A percentile compares a stretch with the other conserved stretches of the same genome.
Conservation (phyloP, 768 basidiomycete genomes). For the Leucosporidium yakuticum region DNA sequence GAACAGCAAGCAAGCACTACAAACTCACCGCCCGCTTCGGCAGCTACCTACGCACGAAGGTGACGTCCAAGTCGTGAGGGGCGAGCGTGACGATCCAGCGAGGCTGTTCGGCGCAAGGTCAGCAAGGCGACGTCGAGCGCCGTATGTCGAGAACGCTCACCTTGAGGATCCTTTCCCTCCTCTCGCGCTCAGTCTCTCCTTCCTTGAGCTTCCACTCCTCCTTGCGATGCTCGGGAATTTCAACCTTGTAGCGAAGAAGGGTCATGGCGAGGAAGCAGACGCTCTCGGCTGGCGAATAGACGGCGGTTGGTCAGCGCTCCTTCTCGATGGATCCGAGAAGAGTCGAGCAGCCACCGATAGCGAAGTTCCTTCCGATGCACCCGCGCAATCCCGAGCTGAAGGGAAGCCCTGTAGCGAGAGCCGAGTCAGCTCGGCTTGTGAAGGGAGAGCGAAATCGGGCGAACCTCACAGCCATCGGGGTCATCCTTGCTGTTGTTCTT, state of each 20-base stretch:
- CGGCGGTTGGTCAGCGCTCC: neutral
- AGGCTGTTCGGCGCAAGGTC: too few species aligned
- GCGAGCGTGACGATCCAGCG: too few species aligned
- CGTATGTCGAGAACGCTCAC: neutral
- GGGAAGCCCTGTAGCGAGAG: neutral
- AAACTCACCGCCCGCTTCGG: too few species aligned
- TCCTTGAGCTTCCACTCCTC: constrained; percentile 6
- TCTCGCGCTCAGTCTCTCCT: constrained; percentile 11
- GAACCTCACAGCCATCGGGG: too few species aligned
- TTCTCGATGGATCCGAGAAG: too few species aligned
- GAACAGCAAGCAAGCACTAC: too few species aligned
- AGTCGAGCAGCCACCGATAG: constrained; percentile 7
- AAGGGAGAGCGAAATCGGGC: too few species aligned
- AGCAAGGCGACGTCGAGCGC: too few species aligned
- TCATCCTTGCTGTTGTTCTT: neutral
- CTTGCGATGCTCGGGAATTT: neutral
- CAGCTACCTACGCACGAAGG: too few species aligned
- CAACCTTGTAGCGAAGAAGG: constrained; percentile 9
- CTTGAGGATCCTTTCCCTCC: constrained; percentile 15
- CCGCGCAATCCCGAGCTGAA: constrained; percentile 12
- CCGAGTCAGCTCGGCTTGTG: too few species aligned
- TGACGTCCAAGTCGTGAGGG: too few species aligned
- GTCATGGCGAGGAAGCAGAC: constrained; percentile 12
- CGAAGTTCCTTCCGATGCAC: constrained; percentile 12
- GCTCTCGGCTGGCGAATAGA: constrained; percentile 12